Conservation (phyloP, 1,284 basidiomycete species). For the Lignosus rhinocerotis region DNA sequence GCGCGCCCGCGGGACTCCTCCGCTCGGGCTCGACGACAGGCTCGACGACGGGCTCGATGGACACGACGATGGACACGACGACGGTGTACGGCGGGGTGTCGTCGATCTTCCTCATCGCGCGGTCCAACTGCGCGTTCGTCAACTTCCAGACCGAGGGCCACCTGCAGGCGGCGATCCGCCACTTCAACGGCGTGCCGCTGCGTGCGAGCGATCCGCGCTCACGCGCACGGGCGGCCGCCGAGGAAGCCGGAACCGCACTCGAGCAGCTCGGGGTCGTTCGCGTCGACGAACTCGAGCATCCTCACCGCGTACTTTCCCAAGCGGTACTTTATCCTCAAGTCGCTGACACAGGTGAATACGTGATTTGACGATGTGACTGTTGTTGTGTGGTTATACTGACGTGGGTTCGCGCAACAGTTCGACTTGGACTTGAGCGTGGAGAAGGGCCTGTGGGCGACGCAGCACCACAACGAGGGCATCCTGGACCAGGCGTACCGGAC, state of each 20-base stretch:
- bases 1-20: constrained; percentile 18
- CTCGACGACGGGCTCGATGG: not conserved
- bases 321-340: constrained; percentile 93
- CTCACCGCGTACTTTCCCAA: constrained; percentile 77
- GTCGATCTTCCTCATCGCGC: constrained; percentile 90
- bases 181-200: constrained; percentile 71
- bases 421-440: constrained; percentile 87
- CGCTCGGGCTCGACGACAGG: constrained; percentile 12
- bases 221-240: constrained; percentile 1
- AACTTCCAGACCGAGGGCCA: constrained; percentile 75
- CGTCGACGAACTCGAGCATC: constrained; percentile 76
- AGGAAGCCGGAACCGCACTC: constrained; percentile 41
- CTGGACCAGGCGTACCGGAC: constrained; percentile 91
- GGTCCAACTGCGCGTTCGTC: constrained; percentile 92
- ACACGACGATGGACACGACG: constrained; percentile 11
- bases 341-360: constrained; percentile 66
- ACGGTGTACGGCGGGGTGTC: constrained; percentile 59
- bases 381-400: constrained; percentile 4
- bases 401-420: constrained; percentile 44
- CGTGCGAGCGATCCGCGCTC: constrained; percentile 68
- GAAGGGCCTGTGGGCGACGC: constrained; percentile 87
- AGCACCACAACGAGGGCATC: constrained; percentile 89
- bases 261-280: constrained; percentile 66
- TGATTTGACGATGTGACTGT: not conserved
- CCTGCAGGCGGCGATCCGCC: constrained; percentile 67